Conservation (phyloP, 768 basidiomycete genomes). For the Amylocystis lapponica region DNA sequence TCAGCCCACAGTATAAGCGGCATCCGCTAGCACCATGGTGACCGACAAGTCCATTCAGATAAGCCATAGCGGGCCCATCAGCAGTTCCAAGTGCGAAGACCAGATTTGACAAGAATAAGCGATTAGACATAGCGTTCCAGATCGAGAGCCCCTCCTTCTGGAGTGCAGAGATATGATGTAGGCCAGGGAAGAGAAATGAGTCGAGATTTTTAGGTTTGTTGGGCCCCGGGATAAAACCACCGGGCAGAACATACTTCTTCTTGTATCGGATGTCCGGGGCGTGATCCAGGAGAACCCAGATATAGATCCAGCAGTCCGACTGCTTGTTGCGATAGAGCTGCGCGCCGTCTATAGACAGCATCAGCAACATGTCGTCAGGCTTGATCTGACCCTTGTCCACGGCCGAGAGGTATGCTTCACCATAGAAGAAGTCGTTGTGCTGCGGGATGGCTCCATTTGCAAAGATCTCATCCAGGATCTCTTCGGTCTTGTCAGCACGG, state of each 20-base stretch:
- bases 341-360: slow-evolving; percentile 23
- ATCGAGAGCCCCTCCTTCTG: slow-evolving; percentile 21
- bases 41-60: slow-evolving; percentile 30
- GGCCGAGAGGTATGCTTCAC: slow-evolving; percentile 22
- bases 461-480: background rate
- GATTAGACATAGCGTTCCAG: slow-evolving; percentile 19
- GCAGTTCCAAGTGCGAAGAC: slow-evolving; percentile 7
- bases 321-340: slow-evolving; percentile 26
- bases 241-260: slow-evolving; percentile 24
- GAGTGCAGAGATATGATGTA: slow-evolving; percentile 25
- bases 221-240: slow-evolving; percentile 27
- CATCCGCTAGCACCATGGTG: slow-evolving; percentile 34
- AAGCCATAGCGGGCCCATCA: slow-evolving; percentile 8
- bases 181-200: slow-evolving; percentile 25
- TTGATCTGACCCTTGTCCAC: slow-evolving; percentile 13
- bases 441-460: slow-evolving; percentile 17
- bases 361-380: slow-evolving; percentile 19
- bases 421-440: slow-evolving; percentile 18
- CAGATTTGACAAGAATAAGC: background rate
- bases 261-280: slow-evolving; percentile 24
- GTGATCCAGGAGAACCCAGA: slow-evolving; percentile 24
- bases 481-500: background rate
- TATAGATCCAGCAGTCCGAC: slow-evolving; percentile 30
- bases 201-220: slow-evolving; percentile 27
- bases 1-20: slow-evolving; percentile 24